Evolutionary conservation across 2,329 filamentous ascomycete genomes (phyloP), one percentile per base, ranked within the genome.

Genomic region (Aulographum hederae): DNA sequence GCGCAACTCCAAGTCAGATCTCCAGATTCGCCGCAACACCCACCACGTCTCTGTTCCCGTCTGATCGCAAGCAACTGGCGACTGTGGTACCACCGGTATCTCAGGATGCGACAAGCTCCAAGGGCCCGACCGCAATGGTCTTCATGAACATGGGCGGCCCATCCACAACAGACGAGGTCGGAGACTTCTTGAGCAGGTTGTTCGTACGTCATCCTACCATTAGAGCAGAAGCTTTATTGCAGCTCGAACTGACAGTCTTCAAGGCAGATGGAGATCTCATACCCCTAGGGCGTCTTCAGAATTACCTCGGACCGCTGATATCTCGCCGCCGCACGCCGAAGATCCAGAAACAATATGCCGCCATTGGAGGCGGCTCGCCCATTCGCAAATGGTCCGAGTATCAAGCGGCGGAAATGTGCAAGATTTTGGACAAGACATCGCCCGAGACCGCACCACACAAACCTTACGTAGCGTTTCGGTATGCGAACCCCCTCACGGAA

Each of bases 101-200:
- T 0, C 81, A 91, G 52, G 67, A 82, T 65, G 63, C 68, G 5
- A 69, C 69, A 1, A 69, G 66, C 30, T 64, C 67, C 3, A 68
- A 80, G 48, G 86, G 86, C 0, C 84, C 85, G 5, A 98, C 89
- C 4, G 89, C 89, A 27, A 95, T 98, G 73, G 89, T 98, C 11
- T 94, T 98, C 48, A 71, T 98, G 59, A 98, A 98, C 57, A 98
- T 98, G 89, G 89, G 89, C 37, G 89, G 89, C 0, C 89, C 89
- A 3, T 79, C 81, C 1, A 93, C 79, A 3, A 78, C 77, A 4
- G 70, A 75, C 42, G 84, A 98, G 59, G 89, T 98, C 21, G 75
- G 77, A 44, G 73, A 77, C 54, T 98, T 95, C 49, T 60, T 98
- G 30, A 89, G 78, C 52, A 73, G 85, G 43, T 63, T 98, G 42